phyloP scores from a whole-genome alignment of 208 protist genomes.

The Leishmania aethiopica region DNA sequence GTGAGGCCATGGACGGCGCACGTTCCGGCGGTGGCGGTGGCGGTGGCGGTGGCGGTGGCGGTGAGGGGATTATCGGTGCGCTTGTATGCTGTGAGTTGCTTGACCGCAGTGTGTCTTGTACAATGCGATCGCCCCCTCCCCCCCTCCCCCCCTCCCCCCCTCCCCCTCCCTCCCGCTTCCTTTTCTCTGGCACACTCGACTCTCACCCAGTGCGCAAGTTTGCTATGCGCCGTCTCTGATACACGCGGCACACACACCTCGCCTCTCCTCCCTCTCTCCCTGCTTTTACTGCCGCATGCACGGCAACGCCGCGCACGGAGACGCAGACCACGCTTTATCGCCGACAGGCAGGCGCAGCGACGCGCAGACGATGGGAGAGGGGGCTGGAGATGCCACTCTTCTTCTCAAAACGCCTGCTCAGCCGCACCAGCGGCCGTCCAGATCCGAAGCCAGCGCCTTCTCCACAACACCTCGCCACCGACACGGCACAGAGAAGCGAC shows the following conservation, averaged over 20 bases:
- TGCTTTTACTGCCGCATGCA: not conserved
- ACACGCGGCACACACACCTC: too few species aligned
- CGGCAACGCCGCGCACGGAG: not conserved
- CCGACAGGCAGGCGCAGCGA: not conserved
- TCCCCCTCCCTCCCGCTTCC: not conserved
- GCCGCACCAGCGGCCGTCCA: not conserved
- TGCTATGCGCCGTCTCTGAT: not conserved
- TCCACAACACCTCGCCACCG: not conserved
- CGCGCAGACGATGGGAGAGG: not conserved
- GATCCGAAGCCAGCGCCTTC: not conserved
- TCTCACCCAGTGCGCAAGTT: not conserved
- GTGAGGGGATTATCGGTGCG: not conserved
- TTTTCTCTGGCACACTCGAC: not conserved
- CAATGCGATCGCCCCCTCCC: not conserved
- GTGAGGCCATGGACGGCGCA: not conserved
- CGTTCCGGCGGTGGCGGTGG: not conserved
- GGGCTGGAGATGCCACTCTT: constrained; percentile 4
- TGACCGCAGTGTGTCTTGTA: not conserved
- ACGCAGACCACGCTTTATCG: not conserved
- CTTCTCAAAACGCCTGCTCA: not conserved
- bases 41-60: not conserved
- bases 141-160: not conserved
- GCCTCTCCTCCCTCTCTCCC: not conserved
- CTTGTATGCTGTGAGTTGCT: too few species aligned
- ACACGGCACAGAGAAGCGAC: not conserved